Percentiles rank a stretch among this genome's conserved stretches.
These are phyloP conservation scores for Epichloe elymi DNA, from an alignment of 2,329 filamentous ascomycete species.

Conservation along the genomic window DNA sequence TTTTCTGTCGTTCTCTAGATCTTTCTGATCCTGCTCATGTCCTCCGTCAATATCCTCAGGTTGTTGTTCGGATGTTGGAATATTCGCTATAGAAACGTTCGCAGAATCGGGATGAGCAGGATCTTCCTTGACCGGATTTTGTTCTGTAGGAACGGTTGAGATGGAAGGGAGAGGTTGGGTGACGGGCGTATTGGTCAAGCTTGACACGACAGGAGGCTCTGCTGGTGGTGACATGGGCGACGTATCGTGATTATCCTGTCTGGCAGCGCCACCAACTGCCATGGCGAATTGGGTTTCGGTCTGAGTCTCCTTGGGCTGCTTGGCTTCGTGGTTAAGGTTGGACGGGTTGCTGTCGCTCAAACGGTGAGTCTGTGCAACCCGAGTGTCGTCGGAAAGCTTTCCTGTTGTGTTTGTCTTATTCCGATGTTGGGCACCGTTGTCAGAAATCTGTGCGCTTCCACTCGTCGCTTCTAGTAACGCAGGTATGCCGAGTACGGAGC, in stretches of 20 bases:
- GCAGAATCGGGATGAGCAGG: neutral
- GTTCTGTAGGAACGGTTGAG: neutral
- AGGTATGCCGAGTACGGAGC: constrained; percentile 2
- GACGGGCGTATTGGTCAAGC: neutral
- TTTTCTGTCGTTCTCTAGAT: neutral
- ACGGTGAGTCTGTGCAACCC: constrained; percentile 1
- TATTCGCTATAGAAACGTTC: neutral
- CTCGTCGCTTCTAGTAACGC: constrained; percentile 1
- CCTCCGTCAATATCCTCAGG: neutral
- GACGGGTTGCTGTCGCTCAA: neutral
- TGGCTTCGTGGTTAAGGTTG: neutral
- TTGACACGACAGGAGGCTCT: neutral
- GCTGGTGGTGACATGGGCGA: neutral
- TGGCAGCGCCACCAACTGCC: neutral
- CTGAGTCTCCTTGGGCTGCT: neutral
- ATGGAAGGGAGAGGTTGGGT: neutral
- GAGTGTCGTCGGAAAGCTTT: neutral
- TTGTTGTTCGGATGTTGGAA: neutral
- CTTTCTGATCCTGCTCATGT: neutral
- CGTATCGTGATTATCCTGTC: neutral
- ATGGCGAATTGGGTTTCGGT: neutral
- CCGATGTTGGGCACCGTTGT: neutral
- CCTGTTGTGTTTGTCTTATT: neutral
- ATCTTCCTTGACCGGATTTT: neutral
- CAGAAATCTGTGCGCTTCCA: neutral